Conservation (phyloP, 225 moss, liverwort and hornwort genomes). For the Bryoerythrophyllum caledonicum region DNA sequence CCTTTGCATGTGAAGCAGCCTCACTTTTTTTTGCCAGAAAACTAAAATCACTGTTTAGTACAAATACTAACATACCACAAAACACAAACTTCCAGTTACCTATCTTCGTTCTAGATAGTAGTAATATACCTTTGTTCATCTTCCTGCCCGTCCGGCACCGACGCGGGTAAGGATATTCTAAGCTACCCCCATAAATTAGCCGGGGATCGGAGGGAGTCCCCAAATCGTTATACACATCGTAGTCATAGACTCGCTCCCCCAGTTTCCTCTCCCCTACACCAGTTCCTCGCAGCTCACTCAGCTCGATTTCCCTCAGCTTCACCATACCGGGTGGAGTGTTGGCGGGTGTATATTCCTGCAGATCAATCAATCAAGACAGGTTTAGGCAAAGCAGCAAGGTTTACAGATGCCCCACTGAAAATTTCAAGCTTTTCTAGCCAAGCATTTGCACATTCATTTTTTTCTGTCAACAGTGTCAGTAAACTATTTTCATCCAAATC, state of each 20-base stretch:
- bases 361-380: too few species aligned
- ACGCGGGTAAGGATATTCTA: constrained; percentile 73
- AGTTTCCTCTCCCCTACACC: constrained; percentile 57
- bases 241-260: constrained; percentile 60
- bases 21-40: too few species aligned
- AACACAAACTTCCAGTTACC: too few species aligned
- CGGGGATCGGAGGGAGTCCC: constrained; percentile 45
- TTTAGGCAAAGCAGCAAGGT: neutral
- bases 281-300: constrained; percentile 52
- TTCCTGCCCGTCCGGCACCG: constrained; percentile 79
- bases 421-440: too few species aligned
- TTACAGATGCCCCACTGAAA: too few species aligned
- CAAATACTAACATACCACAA: too few species aligned
- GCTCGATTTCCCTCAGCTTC: constrained; percentile 54
- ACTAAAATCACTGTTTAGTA: too few species aligned
- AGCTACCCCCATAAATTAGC: constrained; percentile 62
- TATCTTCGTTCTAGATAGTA: too few species aligned
- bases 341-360: constrained; percentile 57
- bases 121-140: constrained; percentile 27
- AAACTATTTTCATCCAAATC: too few species aligned
- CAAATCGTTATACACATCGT: constrained; percentile 61
- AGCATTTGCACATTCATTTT: too few species aligned
- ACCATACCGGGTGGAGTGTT: constrained; percentile 65
- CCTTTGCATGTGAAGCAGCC: too few species aligned
- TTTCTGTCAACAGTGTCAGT: too few species aligned